Base-by-base conservation (phyloP, 768 basidiomycete genomes). In the Coprinopsis sp. region DNA sequence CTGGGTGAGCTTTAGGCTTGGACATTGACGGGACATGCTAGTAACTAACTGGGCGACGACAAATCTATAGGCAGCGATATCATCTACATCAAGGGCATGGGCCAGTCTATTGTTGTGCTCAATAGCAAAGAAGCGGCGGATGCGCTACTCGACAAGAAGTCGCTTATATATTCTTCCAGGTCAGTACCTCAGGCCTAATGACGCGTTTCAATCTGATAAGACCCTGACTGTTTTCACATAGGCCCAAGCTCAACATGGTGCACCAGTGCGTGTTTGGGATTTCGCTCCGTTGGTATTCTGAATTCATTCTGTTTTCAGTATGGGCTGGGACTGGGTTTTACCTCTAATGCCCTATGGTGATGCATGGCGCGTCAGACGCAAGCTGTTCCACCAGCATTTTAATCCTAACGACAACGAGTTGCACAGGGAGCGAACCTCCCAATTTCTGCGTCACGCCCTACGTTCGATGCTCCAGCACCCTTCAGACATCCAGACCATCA, bases 61-160 rank as follows among this genome's bases (percentile, higher is more conserved):
- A 16, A 6, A 7, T 18, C 19, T 1, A 30, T 37, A 61, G 61
- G 52, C 10, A 58, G 59, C 1, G 58, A 58, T 34, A 56, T 63
- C 2, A 51, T 61, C 7, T 54, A 61, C 33, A 25, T 58, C 4
- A 39, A 49, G 22, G 58, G 49, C 2, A 53, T 52, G 5, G 56
- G 58, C 3, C 53, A 40, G 21, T 37, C 51, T 6, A 50, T 60
- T 29, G 46, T 60, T 21, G 51, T 59, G 4, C 29, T 63, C 1
- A 59, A 60, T 40, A 51, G 56, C 3, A 38, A 51, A 23, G 47
- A 60, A 34, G 49, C 51, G 4, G 53, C 55, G 1, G 51, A 24
- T 12, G 58, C 58, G 10, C 50, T 63, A 1, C 33, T 63, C 11
- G 61, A 63, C 8, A 59, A 54, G 24, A 49, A 54, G 13, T 58